A percentile compares a stretch with the other conserved stretches of the same genome.
Conservation (phyloP, 2,329 filamentous ascomycete species). For the Fusarium sp. region DNA sequence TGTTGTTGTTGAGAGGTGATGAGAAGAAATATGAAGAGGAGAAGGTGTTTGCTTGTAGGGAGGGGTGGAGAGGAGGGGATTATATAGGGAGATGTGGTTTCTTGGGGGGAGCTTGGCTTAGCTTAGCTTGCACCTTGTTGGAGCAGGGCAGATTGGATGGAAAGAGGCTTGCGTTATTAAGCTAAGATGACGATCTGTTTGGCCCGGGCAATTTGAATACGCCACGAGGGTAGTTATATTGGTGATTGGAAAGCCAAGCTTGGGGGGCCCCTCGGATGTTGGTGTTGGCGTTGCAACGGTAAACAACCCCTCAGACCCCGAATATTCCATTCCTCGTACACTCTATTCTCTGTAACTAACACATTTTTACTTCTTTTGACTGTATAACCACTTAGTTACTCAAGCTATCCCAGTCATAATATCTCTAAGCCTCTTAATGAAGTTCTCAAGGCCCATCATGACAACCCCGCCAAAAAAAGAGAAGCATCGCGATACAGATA, state of each 20-base stretch:
- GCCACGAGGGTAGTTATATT: slow-evolving; percentile 30
- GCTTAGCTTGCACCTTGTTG: slow-evolving; percentile 24
- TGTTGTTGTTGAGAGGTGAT: background rate
- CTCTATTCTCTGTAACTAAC: too few relatives aligned
- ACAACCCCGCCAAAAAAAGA: slow-evolving; percentile 25
- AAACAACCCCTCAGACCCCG: background rate
- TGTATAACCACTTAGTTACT: rapidly evolving
- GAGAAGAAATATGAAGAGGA: background rate
- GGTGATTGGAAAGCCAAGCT: slow-evolving; percentile 30
- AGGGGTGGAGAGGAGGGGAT: slow-evolving; percentile 14
- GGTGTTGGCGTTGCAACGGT: slow-evolving; percentile 15
- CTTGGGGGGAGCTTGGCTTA: background rate
- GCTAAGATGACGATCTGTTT: slow-evolving; percentile 27
- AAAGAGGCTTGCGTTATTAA: background rate
- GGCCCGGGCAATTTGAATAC: slow-evolving; percentile 9
- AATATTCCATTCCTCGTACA: background rate
- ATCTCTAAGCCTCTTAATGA: background rate
- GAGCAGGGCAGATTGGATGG: slow-evolving; percentile 2
- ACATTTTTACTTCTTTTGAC: rapidly evolving
- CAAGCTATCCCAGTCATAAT: background rate
- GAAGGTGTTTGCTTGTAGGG: background rate
- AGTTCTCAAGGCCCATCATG: background rate
- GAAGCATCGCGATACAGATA: slow-evolving; percentile 1
- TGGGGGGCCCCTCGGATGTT: background rate
- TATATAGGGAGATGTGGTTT: slow-evolving; percentile 27